phyloP scores from a whole-genome alignment of 176 grass and related monocot species.

The Themeda triandra region DNA sequence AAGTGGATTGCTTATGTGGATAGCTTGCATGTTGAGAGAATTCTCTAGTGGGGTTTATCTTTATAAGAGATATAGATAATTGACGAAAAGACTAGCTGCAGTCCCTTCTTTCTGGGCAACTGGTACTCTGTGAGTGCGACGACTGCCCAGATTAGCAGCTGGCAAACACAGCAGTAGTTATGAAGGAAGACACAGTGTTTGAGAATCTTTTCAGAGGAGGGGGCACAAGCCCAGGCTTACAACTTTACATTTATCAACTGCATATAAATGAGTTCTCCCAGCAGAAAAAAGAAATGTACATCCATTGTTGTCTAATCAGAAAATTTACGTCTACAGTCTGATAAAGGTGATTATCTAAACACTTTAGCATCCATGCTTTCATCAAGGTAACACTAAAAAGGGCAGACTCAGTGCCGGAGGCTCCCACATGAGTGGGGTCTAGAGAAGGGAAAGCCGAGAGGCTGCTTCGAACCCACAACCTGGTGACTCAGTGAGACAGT shows the following conservation, averaged over 20 bases:
- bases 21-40: too few species aligned
- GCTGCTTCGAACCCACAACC: too few species aligned
- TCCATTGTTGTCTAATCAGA: background rate
- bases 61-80: too few species aligned
- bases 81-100: background rate
- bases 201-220: too few species aligned
- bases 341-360: background rate
- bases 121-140: background rate
- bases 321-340: constrained; percentile 11
- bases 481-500: too few species aligned
- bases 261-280: background rate
- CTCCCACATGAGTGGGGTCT: too few species aligned
- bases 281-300: background rate
- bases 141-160: background rate
- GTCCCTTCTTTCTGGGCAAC: background rate
- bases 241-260: background rate
- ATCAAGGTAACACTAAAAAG: background rate
- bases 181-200: too few species aligned
- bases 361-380: background rate
- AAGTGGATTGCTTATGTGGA: too few species aligned
- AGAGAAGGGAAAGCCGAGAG: too few species aligned
- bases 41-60: too few species aligned
- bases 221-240: background rate
- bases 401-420: too few species aligned
- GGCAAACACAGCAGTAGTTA: too few species aligned